phyloP scores from a whole-genome alignment of 129 eudicot genomes.

The Flaveria brownii region DNA sequence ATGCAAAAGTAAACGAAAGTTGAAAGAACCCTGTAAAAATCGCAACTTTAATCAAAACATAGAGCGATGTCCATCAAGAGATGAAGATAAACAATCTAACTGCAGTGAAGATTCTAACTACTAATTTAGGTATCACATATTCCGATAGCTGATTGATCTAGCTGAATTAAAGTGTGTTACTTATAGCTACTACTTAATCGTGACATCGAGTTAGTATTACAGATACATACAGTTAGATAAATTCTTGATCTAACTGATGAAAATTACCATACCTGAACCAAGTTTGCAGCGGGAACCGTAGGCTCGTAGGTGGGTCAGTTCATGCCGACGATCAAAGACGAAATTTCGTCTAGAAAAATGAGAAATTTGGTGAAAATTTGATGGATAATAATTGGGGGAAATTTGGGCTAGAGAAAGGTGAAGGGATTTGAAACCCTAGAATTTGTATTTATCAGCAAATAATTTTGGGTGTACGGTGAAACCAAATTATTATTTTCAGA shows the following conservation, averaged over 20 bases:
- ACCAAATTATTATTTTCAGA: neutral
- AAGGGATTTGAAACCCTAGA: constrained; percentile 30
- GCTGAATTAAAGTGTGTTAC: neutral
- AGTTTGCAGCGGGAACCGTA: constrained; percentile 2
- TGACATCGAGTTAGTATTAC: constrained; percentile 9
- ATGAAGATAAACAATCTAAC: constrained; percentile 11
- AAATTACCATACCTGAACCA: constrained; percentile 23
- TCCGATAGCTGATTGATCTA: neutral
- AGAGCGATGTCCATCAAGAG: neutral
- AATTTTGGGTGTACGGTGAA: constrained; percentile 18
- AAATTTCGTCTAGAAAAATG: neutral
- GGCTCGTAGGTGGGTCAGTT: constrained; percentile 22
- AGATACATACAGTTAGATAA: neutral
- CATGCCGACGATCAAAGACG: constrained; percentile 19
- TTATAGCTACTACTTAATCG: neutral
- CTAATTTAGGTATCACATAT: constrained; percentile 14
- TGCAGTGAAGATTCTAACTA: constrained; percentile 2
- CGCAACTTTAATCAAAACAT: constrained; percentile 15
- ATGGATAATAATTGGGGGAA: neutral
- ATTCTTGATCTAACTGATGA: neutral
- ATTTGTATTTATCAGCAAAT: neutral
- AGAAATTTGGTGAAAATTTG: neutral
- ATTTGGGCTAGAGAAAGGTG: constrained; percentile 10
- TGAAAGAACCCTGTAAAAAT: neutral
- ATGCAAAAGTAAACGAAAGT: neutral